phyloP scores from a whole-genome alignment of 208 protist species.

The Hexamita inflata region DNA sequence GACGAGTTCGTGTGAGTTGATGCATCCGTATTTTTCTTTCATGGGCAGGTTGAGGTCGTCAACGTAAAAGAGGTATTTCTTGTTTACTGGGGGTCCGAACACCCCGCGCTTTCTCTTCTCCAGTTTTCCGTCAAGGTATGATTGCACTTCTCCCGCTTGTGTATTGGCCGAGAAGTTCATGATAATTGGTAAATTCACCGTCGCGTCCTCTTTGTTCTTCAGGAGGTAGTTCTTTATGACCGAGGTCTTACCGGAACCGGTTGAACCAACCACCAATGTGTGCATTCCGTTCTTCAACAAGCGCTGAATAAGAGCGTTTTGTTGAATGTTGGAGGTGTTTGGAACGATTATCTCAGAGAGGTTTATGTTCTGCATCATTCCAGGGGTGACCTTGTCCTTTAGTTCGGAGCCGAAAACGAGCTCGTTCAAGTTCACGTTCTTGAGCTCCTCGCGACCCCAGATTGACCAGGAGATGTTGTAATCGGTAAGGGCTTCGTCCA shows the following conservation, averaged over 20 bases:
- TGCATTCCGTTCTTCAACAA: constrained; percentile 68
- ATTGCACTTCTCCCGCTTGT: constrained; percentile 41
- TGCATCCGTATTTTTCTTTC: constrained; percentile 57
- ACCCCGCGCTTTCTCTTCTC: constrained; percentile 74
- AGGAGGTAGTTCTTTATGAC: constrained; percentile 78
- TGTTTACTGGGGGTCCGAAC: constrained; percentile 77
- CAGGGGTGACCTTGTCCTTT: not conserved
- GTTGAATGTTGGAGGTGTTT: constrained; percentile 83
- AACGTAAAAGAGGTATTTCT: constrained; percentile 82
- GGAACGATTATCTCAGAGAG: constrained; percentile 72
- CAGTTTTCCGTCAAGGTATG: constrained; percentile 70
- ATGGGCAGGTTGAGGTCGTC: constrained; percentile 97
- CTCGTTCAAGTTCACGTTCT: no score
- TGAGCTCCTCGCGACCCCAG: no score
- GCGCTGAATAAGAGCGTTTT: constrained; percentile 77
- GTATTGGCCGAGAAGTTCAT: constrained; percentile 55
- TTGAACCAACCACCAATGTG: constrained; percentile 78
- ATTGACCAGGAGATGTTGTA: no score
- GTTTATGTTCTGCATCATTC: constrained; percentile 34
- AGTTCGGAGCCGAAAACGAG: no score
- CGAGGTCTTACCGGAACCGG: constrained; percentile 91
- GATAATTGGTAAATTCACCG: constrained; percentile 30
- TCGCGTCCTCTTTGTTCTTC: constrained; percentile 43
- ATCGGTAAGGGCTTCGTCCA: no score
- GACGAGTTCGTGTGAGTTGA: constrained; percentile 61